Conservation (phyloP, 176 grass and related monocot species). For the Carex myosuroides region DNA sequence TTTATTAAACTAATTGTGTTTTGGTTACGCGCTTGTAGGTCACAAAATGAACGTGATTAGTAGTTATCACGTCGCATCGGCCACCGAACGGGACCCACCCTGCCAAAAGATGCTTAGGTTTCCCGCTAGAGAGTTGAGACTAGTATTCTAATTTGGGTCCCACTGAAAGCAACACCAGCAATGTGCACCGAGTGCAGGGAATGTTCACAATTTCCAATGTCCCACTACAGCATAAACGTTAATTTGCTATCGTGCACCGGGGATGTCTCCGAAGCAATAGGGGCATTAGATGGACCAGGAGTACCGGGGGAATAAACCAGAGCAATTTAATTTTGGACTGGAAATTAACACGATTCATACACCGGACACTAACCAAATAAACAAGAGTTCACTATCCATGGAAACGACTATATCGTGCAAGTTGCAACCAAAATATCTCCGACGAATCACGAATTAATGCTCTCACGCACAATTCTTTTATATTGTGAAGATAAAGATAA, state of each 20-base stretch:
- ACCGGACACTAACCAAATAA: background rate
- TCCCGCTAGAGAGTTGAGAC: background rate
- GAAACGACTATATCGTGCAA: background rate
- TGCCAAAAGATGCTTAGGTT: background rate
- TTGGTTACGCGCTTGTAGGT: background rate
- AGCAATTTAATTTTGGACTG: background rate
- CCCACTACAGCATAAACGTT: background rate
- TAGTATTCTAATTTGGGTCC: background rate
- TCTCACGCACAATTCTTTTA: background rate
- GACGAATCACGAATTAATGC: background rate
- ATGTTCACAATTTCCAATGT: background rate
- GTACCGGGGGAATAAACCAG: background rate
- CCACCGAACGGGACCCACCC: background rate
- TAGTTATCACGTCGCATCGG: slow-evolving; percentile 8
- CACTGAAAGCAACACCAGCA: background rate
- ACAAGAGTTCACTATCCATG: background rate
- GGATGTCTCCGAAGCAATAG: background rate
- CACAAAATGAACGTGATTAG: background rate
- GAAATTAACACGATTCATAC: background rate
- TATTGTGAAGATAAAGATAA: background rate
- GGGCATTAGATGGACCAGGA: background rate
- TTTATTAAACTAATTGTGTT: background rate
- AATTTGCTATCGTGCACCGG: background rate
- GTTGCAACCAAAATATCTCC: background rate
- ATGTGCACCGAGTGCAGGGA: background rate